A percentile compares a stretch with the other conserved stretches of the same genome.
Conservation (phyloP, 2,329 filamentous ascomycete species). For the Periconia macrospinosa region DNA sequence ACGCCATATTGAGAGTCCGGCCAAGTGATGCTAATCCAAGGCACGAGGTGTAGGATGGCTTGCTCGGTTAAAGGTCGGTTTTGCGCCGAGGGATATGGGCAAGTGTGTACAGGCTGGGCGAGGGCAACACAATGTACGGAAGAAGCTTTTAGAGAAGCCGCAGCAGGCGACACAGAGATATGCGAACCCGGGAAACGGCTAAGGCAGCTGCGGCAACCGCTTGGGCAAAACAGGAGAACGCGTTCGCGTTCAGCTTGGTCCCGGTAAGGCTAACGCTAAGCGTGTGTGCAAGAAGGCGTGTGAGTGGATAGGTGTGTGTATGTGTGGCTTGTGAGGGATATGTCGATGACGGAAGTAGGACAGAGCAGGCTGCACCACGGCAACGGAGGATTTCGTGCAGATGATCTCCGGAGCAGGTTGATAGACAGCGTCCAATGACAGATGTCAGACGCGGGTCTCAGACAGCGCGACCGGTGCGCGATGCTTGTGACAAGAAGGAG, state of each 20-base stretch:
- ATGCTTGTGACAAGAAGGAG: constrained; percentile 41
- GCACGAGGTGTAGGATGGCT: constrained; percentile 23
- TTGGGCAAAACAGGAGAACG: constrained; percentile 2
- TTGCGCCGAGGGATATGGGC: constrained; percentile 11
- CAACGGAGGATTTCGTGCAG: constrained; percentile 55
- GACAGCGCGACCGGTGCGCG: constrained; percentile 31
- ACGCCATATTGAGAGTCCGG: constrained; percentile 65
- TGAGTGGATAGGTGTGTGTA: constrained; percentile 7
- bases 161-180: constrained; percentile 41
- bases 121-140: constrained; percentile 15
- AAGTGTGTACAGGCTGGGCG: constrained; percentile 10
- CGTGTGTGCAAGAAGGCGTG: not conserved
- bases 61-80: constrained; percentile 16
- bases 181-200: constrained; percentile 19
- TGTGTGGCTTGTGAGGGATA: constrained; percentile 20
- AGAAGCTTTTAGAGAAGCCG: constrained; percentile 38
- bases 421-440: constrained; percentile 36
- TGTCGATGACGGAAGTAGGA: constrained; percentile 13
- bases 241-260: constrained; percentile 15
- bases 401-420: constrained; percentile 48
- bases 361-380: constrained; percentile 28
- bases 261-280: constrained; percentile 2
- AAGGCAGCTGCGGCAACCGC: constrained; percentile 19
- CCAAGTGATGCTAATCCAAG: constrained; percentile 8
- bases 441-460: constrained; percentile 40